Evolutionary conservation across 164 flowering plant genomes (phyloP).

Genomic region (Euptelea pleiosperma): DNA sequence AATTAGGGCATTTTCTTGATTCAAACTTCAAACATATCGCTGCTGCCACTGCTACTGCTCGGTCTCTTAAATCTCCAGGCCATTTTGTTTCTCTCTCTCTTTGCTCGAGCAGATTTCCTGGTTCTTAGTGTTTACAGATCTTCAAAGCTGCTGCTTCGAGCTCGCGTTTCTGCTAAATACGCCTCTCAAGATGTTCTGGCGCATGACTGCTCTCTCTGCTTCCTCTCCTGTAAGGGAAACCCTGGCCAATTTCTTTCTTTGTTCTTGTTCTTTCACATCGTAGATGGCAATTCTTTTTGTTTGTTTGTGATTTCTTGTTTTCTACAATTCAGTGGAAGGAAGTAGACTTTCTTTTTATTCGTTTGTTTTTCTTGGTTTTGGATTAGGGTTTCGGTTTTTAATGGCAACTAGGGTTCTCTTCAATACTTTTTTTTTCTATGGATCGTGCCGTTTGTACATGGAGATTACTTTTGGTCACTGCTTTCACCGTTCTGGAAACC

Average conservation of each 20-base stretch:
- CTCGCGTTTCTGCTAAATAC: background rate
- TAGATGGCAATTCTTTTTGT: background rate
- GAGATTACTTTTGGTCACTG: background rate
- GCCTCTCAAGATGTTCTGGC: no score
- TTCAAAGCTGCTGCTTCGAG: background rate
- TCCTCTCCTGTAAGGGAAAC: no score
- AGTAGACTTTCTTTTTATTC: no score
- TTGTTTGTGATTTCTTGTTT: no score
- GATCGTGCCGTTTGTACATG: background rate
- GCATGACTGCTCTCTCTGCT: no score
- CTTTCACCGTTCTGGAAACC: background rate
- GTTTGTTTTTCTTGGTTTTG: no score
- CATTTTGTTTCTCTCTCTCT: background rate
- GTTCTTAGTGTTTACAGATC: slow-evolving; percentile 30
- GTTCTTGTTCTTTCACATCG: background rate
- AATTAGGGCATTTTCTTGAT: slow-evolving; percentile 31
- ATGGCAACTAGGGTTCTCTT: slow-evolving; percentile 1
- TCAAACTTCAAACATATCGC: no score
- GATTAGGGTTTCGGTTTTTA: background rate
- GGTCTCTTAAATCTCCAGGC: background rate
- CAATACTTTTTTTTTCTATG: background rate
- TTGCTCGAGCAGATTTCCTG: no score
- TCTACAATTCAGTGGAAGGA: no score
- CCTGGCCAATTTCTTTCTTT: no score
- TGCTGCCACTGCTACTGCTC: slow-evolving; percentile 6